These are phyloP conservation scores for Oenanthe javanica DNA, from an alignment of 140 eudicot species.

Conservation along the genomic window DNA sequence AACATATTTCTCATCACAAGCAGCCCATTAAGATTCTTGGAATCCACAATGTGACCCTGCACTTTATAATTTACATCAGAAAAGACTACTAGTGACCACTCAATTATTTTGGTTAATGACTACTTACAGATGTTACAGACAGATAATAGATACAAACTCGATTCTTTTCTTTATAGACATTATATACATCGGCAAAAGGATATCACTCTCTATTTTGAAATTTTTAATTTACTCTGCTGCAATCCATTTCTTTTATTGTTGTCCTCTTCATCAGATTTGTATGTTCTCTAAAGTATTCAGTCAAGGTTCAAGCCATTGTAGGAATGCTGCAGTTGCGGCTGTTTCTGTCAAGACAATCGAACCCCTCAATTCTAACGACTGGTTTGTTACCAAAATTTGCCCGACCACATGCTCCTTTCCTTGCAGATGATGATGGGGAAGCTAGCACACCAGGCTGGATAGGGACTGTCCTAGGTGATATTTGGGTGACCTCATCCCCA, in stretches of 20 bases:
- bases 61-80: neutral
- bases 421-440: constrained; percentile 52
- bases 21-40: constrained; percentile 6
- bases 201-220: constrained; percentile 7
- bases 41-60: constrained; percentile 21
- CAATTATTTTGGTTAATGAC: constrained; percentile 18
- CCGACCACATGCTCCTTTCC: constrained; percentile 62
- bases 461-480: constrained; percentile 46
- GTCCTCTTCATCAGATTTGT: neutral
- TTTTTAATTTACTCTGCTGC: constrained; percentile 15
- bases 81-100: constrained; percentile 12
- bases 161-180: constrained; percentile 8
- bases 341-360: constrained; percentile 88
- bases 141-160: constrained; percentile 20
- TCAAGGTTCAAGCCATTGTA: constrained; percentile 49
- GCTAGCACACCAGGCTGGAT: constrained; percentile 29
- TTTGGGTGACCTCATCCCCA: constrained; percentile 48
- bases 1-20: constrained; percentile 18
- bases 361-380: constrained; percentile 86
- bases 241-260: neutral
- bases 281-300: constrained; percentile 21
- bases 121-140: neutral
- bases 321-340: constrained; percentile 90
- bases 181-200: constrained; percentile 17
- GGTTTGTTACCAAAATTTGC: constrained; percentile 77